These are phyloP conservation scores for Mortierella sp. DNA, from an alignment of 371 early-diverging fungal species.

Conservation along the genomic window DNA sequence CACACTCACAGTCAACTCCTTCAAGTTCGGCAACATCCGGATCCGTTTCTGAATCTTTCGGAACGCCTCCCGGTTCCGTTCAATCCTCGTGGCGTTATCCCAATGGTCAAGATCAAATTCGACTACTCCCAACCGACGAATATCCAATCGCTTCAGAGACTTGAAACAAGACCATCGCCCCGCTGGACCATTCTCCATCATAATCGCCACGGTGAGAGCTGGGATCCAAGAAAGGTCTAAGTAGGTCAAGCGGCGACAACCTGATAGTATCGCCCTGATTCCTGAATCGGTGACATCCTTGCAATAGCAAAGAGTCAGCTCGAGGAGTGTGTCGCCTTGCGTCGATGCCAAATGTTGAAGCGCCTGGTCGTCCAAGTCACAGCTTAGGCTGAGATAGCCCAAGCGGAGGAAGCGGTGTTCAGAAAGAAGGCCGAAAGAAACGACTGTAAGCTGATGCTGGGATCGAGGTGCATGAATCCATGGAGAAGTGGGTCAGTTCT, in stretches of 20 bases:
- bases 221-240: background rate
- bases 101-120: background rate
- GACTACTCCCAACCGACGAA: background rate
- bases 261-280: background rate
- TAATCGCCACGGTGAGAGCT: background rate
- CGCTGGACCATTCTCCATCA: background rate
- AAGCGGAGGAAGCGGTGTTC: background rate
- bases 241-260: background rate
- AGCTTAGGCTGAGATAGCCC: background rate
- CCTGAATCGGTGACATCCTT: background rate
- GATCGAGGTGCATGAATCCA: background rate
- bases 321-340: background rate
- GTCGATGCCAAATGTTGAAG: background rate
- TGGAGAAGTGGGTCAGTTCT: background rate
- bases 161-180: background rate
- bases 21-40: background rate
- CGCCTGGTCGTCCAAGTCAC: background rate
- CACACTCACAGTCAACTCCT: background rate
- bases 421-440: background rate
- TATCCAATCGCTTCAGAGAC: background rate
- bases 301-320: background rate
- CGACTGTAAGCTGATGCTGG: background rate
- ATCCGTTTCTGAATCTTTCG: background rate
- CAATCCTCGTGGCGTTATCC: background rate
- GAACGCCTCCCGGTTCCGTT: background rate